phyloP scores from a whole-genome alignment of 2,329 filamentous ascomycete genomes.

The Fusarium siculi region DNA sequence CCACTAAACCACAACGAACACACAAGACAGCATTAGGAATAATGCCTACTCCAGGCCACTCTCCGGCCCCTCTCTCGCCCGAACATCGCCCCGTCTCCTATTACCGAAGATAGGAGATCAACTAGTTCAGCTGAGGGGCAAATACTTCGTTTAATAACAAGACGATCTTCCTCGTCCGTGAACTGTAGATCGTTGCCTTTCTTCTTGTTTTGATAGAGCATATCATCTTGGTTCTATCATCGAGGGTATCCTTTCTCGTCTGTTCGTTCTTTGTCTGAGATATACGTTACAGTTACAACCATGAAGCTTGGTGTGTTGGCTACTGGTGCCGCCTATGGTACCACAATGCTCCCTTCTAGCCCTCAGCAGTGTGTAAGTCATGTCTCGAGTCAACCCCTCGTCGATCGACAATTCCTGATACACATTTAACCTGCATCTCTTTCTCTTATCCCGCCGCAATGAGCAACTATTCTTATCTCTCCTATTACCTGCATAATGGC shows the following conservation, averaged over 20 bases:
- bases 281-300: background rate
- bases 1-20: background rate
- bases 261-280: background rate
- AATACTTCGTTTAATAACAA: constrained; percentile 14
- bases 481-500: background rate
- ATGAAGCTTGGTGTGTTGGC: constrained; percentile 30
- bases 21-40: background rate
- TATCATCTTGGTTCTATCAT: background rate
- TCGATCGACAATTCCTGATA: background rate
- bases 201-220: background rate
- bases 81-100: background rate
- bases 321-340: constrained; percentile 15
- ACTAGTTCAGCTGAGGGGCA: background rate
- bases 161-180: constrained; percentile 2
- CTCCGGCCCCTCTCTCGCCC: background rate
- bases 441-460: background rate
- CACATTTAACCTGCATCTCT: background rate
- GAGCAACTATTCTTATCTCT: background rate
- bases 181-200: constrained; percentile 29
- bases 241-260: background rate
- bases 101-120: background rate
- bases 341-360: background rate
- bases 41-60: background rate
- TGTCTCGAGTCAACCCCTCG: background rate
- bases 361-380: constrained; percentile 29